These are phyloP conservation scores for Euphorbia corollata DNA, from an alignment of 441 rosid genomes.

Conservation along the genomic window DNA sequence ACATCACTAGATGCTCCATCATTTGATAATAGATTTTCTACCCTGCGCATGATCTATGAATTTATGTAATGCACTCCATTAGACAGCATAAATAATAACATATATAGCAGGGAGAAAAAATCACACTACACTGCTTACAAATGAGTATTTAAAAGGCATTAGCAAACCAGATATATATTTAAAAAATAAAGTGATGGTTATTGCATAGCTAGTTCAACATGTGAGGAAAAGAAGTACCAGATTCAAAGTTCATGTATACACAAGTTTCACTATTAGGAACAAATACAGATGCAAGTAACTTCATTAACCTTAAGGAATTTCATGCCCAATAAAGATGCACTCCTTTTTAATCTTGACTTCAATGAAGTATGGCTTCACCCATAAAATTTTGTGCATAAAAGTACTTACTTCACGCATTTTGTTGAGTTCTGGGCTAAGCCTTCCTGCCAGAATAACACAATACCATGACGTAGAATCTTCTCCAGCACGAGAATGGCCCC, in stretches of 20 bases:
- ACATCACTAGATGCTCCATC: constrained; percentile 29
- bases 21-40: constrained; percentile 49
- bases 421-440: constrained; percentile 74
- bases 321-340: constrained; percentile 6
- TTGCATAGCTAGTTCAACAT: constrained; percentile 1
- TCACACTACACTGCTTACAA: background rate
- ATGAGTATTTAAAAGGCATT: background rate
- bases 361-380: constrained; percentile 7
- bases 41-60: constrained; percentile 84
- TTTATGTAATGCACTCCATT: constrained; percentile 30
- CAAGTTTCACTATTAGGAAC: background rate
- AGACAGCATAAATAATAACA: constrained; percentile 19
- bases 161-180: background rate
- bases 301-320: background rate
- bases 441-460: constrained; percentile 91
- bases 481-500: constrained; percentile 89
- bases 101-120: background rate
- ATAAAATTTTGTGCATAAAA: constrained; percentile 16
- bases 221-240: background rate
- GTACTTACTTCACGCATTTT: constrained; percentile 84
- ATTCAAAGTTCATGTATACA: background rate
- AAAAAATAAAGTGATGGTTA: background rate
- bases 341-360: background rate
- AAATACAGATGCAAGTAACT: background rate
- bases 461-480: constrained; percentile 66